A percentile compares a stretch with the other conserved stretches of the same genome.
phyloP scores from a whole-genome alignment of 176 grass and related monocot genomes.

The Stipa capillata region DNA sequence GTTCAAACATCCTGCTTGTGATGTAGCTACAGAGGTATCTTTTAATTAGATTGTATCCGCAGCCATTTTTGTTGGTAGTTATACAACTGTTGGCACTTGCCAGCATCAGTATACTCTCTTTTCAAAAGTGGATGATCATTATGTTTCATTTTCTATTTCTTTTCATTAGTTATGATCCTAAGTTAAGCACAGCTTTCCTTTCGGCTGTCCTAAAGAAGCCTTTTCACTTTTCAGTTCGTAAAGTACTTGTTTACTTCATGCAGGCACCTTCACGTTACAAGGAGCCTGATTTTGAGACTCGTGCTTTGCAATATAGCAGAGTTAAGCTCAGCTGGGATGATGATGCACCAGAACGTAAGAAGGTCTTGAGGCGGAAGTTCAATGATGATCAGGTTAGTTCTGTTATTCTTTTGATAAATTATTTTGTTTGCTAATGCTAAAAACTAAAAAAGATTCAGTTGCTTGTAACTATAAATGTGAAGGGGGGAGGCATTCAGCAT shows the following conservation, averaged over 20 bases:
- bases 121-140: not conserved
- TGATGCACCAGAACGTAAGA: conserved; percentile 79
- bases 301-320: conserved; percentile 77
- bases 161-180: not conserved
- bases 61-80: not conserved
- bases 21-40: conserved; percentile 66
- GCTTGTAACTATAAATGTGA: not conserved
- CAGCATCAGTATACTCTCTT: not conserved
- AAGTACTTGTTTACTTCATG: conserved; percentile 8
- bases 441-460: not conserved
- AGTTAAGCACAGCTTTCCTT: not conserved
- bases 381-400: conserved; percentile 60
- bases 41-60: not conserved
- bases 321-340: conserved; percentile 87
- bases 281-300: conserved; percentile 73
- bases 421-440: not conserved
- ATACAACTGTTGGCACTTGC: not conserved
- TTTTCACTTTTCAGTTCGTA: not conserved
- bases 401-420: too few relatives aligned
- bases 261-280: conserved; percentile 71
- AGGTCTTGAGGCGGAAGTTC: conserved; percentile 69
- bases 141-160: not conserved
- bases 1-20: conserved; percentile 59
- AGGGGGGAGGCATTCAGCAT: not conserved
- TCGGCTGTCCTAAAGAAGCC: not conserved